phyloP scores from a whole-genome alignment of 2,329 filamentous ascomycete species.

The Chalaropsis thielavioides region DNA sequence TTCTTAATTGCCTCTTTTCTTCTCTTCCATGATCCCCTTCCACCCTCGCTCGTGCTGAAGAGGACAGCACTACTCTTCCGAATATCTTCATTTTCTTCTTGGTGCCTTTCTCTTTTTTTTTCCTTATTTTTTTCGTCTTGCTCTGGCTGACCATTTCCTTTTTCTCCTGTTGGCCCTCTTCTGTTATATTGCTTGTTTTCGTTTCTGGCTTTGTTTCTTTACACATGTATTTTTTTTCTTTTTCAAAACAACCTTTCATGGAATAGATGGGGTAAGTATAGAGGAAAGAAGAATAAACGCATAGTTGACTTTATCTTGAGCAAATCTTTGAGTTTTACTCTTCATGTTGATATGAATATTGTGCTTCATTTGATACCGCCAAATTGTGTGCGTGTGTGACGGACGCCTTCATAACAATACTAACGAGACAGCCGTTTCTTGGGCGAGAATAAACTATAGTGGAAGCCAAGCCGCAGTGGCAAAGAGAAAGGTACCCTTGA shows the following conservation, averaged over 20 bases:
- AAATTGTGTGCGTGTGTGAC: neutral
- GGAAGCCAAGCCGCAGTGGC: too few relatives aligned
- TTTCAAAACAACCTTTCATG: constrained; percentile 4
- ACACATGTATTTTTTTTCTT: neutral
- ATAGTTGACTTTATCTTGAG: constrained; percentile 2
- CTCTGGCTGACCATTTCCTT: neutral
- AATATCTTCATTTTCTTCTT: neutral
- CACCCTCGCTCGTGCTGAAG: neutral
- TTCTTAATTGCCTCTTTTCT: neutral
- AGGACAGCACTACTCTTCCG: neutral
- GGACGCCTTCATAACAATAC: neutral
- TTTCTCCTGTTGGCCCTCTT: neutral
- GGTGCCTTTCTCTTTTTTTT: neutral
- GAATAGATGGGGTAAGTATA: constrained; percentile 1
- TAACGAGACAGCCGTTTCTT: neutral
- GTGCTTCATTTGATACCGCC: neutral
- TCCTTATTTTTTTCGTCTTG: neutral
- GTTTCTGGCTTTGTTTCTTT: neutral
- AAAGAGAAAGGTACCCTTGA: neutral
- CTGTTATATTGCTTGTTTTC: neutral
- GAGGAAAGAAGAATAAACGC: constrained; percentile 6
- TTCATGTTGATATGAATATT: neutral
- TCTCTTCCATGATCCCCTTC: too few relatives aligned
- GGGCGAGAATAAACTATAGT: neutral
- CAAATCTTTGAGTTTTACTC: neutral